These are phyloP conservation scores for Xylariales sp. DNA, from an alignment of 2,329 filamentous ascomycete species.

Conservation along the genomic window DNA sequence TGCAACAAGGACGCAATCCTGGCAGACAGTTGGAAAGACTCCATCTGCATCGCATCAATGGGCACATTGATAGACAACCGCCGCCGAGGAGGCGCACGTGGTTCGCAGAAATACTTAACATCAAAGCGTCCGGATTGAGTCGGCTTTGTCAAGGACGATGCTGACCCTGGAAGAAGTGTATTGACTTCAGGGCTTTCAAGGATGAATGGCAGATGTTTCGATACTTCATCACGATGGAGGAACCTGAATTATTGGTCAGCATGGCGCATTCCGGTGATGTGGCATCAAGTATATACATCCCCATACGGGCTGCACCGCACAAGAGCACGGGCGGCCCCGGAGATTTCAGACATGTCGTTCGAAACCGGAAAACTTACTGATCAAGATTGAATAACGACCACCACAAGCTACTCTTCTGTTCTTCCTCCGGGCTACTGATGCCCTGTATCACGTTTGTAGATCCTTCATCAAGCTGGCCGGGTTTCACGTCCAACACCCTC, in stretches of 20 bases:
- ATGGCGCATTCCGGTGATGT: no score
- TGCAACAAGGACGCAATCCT: constrained; percentile 27
- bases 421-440: constrained; percentile 23
- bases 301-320: no score
- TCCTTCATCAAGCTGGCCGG: constrained; percentile 30
- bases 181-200: constrained; percentile 23
- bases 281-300: no score
- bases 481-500: constrained; percentile 30
- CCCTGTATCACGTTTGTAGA: constrained; percentile 22
- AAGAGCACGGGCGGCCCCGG: no score
- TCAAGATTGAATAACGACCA: constrained; percentile 41
- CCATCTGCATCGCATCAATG: constrained; percentile 2
- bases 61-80: constrained; percentile 2
- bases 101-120: constrained; percentile 29
- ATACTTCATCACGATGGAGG: constrained; percentile 25
- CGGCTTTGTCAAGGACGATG: constrained; percentile 15
- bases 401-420: constrained; percentile 37
- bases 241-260: constrained; percentile 19
- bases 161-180: constrained; percentile 25
- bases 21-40: constrained; percentile 25
- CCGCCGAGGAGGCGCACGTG: neutral
- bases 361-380: constrained; percentile 27
- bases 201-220: constrained; percentile 25
- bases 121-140: constrained; percentile 19
- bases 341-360: no score